Base-by-base conservation (phyloP, 1,284 basidiomycete genomes). In the Macrocystidia cucumis region DNA sequence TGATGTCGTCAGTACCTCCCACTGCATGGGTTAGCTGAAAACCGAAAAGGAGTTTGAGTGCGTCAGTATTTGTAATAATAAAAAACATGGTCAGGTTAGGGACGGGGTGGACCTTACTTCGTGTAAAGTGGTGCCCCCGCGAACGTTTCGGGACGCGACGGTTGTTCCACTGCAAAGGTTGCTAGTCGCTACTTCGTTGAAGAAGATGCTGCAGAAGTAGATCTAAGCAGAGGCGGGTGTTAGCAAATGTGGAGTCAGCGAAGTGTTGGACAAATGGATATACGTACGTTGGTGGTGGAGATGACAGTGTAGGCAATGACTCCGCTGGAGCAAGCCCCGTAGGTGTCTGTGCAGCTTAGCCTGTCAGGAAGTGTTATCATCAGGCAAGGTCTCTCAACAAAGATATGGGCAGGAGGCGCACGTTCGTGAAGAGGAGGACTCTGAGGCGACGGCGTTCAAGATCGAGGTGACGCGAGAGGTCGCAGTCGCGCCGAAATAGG, bases 181-280 rank as follows among this genome's bases (percentile, higher is more conserved):
- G 23, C 44, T 32, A 29, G 47, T 49, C 3, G 60, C 12, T 9
- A 62, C 57, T 41, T 64, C 54, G 34, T 56, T 55, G 55, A 61
- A 65, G 57, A 65, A 64, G 39, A 59, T 52, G 44, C 44, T 47
- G 52, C 63, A 64, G 50, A 46, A 61, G 50, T 63, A 63, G 41
- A 65, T 60, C 58, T 62, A 39, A n/a, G 25, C 18, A 25, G 19
- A 7, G 4, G 11, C 14, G 18, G 19, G 24, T 31, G 9, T 18
- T 30, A 13, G 29, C 3, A 5, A 5, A 11, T 30, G 29, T 12
- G 11, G 27, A 1, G 7, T 20, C 14, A 5, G n/a, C 12, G 19
- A 12, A 21, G 8, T 6, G 18, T 8, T 5, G 20, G 12, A 3
- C 11, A 37, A 4, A 22, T 12, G 14, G 5, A 38, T 17, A 22